phyloP scores from a whole-genome alignment of 257 asterid species.

The Ajuga chamaepitys region DNA sequence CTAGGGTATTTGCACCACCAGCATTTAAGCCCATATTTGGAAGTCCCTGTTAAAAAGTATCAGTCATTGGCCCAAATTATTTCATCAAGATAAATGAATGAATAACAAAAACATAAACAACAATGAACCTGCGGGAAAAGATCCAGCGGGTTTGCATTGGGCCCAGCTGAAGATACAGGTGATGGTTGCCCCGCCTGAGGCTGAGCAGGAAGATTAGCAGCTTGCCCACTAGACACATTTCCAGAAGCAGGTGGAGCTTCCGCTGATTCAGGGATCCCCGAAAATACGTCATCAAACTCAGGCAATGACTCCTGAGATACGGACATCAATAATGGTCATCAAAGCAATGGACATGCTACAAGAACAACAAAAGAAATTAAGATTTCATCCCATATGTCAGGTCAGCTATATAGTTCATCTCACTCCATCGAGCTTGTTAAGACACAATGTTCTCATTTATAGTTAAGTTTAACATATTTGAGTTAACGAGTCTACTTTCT shows the following conservation, averaged over 20 bases:
- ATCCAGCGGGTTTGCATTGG: constrained; percentile 73
- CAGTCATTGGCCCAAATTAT: neutral
- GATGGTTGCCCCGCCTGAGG: constrained; percentile 53
- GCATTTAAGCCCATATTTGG: constrained; percentile 53
- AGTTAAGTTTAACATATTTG: too few species aligned
- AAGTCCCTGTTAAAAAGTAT: constrained; percentile 40
- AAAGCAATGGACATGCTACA: neutral
- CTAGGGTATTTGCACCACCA: constrained; percentile 59
- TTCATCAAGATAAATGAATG: neutral
- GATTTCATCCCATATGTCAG: too few species aligned
- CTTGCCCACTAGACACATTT: constrained; percentile 28
- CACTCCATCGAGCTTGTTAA: too few species aligned
- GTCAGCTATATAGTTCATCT: too few species aligned
- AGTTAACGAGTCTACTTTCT: too few species aligned
- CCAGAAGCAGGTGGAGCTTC: constrained; percentile 48
- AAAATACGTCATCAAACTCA: constrained; percentile 7
- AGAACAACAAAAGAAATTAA: neutral
- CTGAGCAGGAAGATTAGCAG: constrained; percentile 37
- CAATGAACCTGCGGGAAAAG: constrained; percentile 72
- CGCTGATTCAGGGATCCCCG: constrained; percentile 76
- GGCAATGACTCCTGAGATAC: neutral
- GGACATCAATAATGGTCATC: neutral
- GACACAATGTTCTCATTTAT: too few species aligned
- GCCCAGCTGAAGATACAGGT: constrained; percentile 45
- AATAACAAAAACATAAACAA: neutral